Percentiles rank a stretch among this genome's conserved stretches.
Evolutionary conservation across 768 basidiomycete species (phyloP).

Genomic region (Tylopilus vinaceipallidus): DNA sequence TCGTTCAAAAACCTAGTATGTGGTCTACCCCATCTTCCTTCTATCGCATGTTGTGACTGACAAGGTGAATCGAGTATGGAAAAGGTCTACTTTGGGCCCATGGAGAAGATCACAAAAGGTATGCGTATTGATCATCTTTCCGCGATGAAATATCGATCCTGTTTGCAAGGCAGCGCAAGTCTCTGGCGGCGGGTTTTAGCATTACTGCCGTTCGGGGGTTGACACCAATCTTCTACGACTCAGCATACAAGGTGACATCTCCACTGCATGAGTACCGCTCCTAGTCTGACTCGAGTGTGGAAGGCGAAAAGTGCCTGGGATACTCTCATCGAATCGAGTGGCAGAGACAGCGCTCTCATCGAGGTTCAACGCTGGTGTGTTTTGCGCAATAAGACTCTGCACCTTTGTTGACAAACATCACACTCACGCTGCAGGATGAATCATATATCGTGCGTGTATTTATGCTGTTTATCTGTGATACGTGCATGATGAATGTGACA

Average conservation of each 20-base stretch:
- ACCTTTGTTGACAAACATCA: background rate
- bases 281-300: no score
- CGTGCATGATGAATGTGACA: no score
- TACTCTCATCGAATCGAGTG: slow-evolving; percentile 14
- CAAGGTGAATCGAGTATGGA: no score
- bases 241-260: slow-evolving; percentile 21
- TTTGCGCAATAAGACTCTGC: background rate
- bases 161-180: slow-evolving; percentile 34
- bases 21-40: no score
- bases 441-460: slow-evolving; percentile 26
- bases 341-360: slow-evolving; percentile 24
- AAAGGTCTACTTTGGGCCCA: slow-evolving; percentile 17
- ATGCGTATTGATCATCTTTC: no score
- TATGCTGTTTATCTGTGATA: background rate
- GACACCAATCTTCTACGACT: slow-evolving; percentile 40
- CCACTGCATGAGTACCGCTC: no score
- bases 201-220: slow-evolving; percentile 36
- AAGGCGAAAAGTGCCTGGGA: slow-evolving; percentile 34
- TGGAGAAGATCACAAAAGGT: slow-evolving; percentile 49
- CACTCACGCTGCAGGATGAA: slow-evolving; percentile 29
- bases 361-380: slow-evolving; percentile 36
- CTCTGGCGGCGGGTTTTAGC: slow-evolving; percentile 39
- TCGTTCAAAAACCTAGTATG: background rate
- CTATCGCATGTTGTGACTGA: no score
- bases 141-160: no score